A percentile compares a stretch with the other conserved stretches of the same genome.
These are phyloP conservation scores for Macroventuria anomochaeta DNA, from an alignment of 2,329 filamentous ascomycete species.

Conservation along the genomic window DNA sequence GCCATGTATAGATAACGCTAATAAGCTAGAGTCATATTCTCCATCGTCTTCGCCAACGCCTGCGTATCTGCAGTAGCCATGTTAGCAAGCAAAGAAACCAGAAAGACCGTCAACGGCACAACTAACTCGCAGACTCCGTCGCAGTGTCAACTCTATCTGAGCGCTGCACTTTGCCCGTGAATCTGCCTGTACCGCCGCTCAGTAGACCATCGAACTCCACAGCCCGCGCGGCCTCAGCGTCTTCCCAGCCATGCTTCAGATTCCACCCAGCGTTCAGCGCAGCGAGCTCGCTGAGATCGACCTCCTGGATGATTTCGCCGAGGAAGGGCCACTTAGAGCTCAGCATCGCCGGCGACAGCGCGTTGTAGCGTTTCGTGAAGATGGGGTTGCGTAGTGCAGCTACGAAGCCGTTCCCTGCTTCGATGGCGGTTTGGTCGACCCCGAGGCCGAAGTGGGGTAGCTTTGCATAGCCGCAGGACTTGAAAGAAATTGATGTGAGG, in stretches of 20 bases:
- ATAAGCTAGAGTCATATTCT: too few species aligned
- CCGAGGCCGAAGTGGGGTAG: slow-evolving; percentile 39
- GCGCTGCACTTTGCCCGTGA: slow-evolving; percentile 41
- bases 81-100: neutral
- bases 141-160: slow-evolving; percentile 27
- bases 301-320: slow-evolving; percentile 50
- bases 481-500: slow-evolving; percentile 58
- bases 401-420: slow-evolving; percentile 21
- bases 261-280: slow-evolving; percentile 44
- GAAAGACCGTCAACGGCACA: neutral
- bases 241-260: slow-evolving; percentile 41
- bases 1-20: too few species aligned
- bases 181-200: slow-evolving; percentile 52
- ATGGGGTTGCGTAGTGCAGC: slow-evolving; percentile 20
- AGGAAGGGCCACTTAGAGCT: slow-evolving; percentile 44
- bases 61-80: neutral
- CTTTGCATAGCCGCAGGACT: slow-evolving; percentile 67
- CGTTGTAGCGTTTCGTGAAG: slow-evolving; percentile 40
- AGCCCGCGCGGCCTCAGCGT: slow-evolving; percentile 43
- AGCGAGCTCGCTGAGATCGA: slow-evolving; percentile 42
- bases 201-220: slow-evolving; percentile 51
- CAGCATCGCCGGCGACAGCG: slow-evolving; percentile 49
- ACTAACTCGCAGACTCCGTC: slow-evolving; percentile 25
- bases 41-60: too few species aligned
- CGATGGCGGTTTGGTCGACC: slow-evolving; percentile 47